Evolutionary conservation across 108 stramenopile genomes (phyloP), one percentile per base, ranked within the genome.

Genomic region (Cylindrotheca fusiformis): DNA sequence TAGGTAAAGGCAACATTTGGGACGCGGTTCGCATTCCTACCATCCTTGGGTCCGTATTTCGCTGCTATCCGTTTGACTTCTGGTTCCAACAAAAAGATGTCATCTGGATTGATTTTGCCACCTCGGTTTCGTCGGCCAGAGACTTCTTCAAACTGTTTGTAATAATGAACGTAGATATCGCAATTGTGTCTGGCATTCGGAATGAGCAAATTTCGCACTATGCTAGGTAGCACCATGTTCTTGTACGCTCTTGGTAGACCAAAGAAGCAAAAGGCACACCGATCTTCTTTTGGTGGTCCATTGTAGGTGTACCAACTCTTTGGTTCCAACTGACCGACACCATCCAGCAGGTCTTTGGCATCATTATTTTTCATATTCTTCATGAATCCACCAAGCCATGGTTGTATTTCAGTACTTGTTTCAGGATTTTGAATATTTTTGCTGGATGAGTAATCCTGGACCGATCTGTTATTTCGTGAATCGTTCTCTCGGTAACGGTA

Each of bases 401-500:
- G 70, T n/a, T 55, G 70, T 32, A 85, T 72, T 20, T 76, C 75
- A 55, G 73, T 68, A 48, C 58, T 65, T 55, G 46, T 50, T 52
- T 57, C 57, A 19, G 32, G 53, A 23, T 58, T 19, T 14, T 26
- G 30, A 1, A 59, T 8, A 22, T 25, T 27, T 1, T 52, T 31
- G 6, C 58, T 31, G 30, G 54, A 27, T 47, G 58, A n/a, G 28
- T 36, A 72, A 28, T 64, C 19, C 4, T 52, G 4, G n/a, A 26
- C 47, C 20, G 54, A 57, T 1, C 71, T 62, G 31, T 66, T 29
- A 36, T 65, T 65, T 12, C 78, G 68, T 1, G 82, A 67, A 69
- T 87, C 85, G 21, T 83, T 66, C 19, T 66, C 74, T 29, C 85
- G 85, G 46, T 81, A 87, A 0, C 69, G 59, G 49, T 84, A 87